Evolutionary conservation across 805 yeast species (phyloP), one percentile per base, ranked within the genome.

Genomic region (Candida yuanshanica): DNA sequence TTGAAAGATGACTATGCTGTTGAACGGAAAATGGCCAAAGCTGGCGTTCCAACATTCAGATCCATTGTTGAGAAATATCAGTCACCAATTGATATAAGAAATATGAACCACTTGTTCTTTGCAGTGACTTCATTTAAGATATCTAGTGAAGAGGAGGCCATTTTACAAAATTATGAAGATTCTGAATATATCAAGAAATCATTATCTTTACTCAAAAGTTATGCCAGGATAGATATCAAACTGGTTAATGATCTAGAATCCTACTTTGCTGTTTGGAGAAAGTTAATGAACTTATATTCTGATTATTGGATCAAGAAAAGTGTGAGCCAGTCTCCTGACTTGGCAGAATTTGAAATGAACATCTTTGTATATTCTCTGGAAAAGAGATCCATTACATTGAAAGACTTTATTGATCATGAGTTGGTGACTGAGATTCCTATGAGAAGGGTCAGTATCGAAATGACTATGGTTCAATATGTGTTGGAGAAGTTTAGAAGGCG

Each of bases 221-320:
- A n/a, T 9, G 17, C 34, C 7, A 31, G 11, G n/a, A 5, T 18
- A 4, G 22, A 31, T 2, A 17, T 3, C 21, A 21, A n/a, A 13
- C 13, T 20, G n/a, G 20, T 16, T 2, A 11, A 20, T 21, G 20
- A 21, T 21, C 10, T 32, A 8, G 25, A 31, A 7, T 31, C 32
- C 4, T 41, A 21, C n/a, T 23, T 41, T 12, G 23, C 11, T 6
- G 13, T n/a, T 12, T 42, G 45, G 45, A 42, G 37, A 32, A 23
- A 14, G n/a, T 25, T 39, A 11, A 42, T 42, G 42, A 31, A 24
- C 13, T 16, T 25, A n/a, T 42, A 14, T n/a, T 37, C 38, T 4
- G 18, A 21, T 12, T 11, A 18, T 4, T 42, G 43, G 38, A 29
- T 38, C 7, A 13, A 18, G 7, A 24, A 20, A n/a, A 32, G 37